These are phyloP conservation scores for Mucor plumbeus DNA, from an alignment of 371 early-diverging fungal species.

Conservation along the genomic window DNA sequence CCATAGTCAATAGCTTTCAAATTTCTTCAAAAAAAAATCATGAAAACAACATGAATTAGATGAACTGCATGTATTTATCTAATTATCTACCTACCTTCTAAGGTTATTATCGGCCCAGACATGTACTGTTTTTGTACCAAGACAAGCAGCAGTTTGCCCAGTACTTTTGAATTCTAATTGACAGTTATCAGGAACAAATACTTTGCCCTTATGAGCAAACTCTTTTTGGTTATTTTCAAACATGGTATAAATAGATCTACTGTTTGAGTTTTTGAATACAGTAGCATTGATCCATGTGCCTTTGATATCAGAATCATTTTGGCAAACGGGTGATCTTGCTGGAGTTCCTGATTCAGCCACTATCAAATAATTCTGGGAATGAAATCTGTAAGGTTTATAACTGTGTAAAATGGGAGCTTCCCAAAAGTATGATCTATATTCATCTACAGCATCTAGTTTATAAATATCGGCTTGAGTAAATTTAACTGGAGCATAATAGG, in stretches of 20 bases:
- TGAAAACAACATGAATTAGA: neutral
- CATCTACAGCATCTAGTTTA: conserved; percentile 30
- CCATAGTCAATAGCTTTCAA: conserved; percentile 34
- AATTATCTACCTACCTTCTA: conserved; percentile 26
- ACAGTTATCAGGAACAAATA: conserved; percentile 46
- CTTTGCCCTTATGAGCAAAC: conserved; percentile 28
- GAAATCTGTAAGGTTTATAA: conserved; percentile 39
- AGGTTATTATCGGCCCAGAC: conserved; percentile 49
- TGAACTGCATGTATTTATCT: neutral
- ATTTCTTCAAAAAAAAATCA: conserved; percentile 23
- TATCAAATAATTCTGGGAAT: conserved; percentile 36
- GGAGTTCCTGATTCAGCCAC: conserved; percentile 15
- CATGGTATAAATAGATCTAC: conserved; percentile 39
- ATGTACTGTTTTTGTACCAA: conserved; percentile 39
- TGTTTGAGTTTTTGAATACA: conserved; percentile 23
- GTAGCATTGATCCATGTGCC: conserved; percentile 44
- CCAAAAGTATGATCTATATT: conserved; percentile 53
- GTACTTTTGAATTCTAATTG: conserved; percentile 38
- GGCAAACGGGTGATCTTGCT: conserved; percentile 28
- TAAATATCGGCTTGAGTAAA: conserved; percentile 43
- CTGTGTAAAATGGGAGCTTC: conserved; percentile 39
- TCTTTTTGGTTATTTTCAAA: conserved; percentile 42
- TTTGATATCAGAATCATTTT: conserved; percentile 13
- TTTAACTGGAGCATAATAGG: conserved; percentile 41
- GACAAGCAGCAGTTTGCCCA: conserved; percentile 42